These are phyloP conservation scores for Volvox reticuliferus DNA, from an alignment of 139 green algal genomes.

Conservation along the genomic window DNA sequence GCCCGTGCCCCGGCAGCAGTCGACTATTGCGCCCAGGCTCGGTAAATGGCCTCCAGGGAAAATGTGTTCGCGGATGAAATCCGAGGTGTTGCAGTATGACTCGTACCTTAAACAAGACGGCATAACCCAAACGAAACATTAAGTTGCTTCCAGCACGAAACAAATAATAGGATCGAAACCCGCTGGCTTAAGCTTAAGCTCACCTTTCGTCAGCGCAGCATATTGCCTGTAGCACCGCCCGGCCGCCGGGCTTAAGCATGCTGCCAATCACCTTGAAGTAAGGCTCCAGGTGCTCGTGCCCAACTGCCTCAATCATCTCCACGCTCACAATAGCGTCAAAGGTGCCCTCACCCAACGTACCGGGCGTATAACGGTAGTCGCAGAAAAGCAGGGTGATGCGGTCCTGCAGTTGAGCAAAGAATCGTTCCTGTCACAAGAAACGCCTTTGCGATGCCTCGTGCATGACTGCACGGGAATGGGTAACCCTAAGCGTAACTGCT, in stretches of 20 bases:
- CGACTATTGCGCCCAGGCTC: slow-evolving; percentile 84
- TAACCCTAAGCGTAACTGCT: no score
- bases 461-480: no score
- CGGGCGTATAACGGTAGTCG: slow-evolving; percentile 87
- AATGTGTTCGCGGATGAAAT: slow-evolving; percentile 99
- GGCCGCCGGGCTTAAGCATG: slow-evolving; percentile 85
- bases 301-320: slow-evolving; percentile 99
- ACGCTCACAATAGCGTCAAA: slow-evolving; percentile 92
- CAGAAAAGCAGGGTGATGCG: slow-evolving; percentile 89
- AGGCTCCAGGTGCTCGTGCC: slow-evolving; percentile 89
- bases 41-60: slow-evolving; percentile 94
- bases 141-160: no score
- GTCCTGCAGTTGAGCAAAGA: slow-evolving; percentile 56
- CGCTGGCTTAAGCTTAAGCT: not conserved
- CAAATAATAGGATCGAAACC: no score
- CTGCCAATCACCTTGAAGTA: slow-evolving; percentile 86
- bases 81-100: slow-evolving; percentile 86
- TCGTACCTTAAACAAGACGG: slow-evolving; percentile 77
- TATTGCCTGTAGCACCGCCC: slow-evolving; percentile 83
- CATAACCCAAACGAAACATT: no score
- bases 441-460: no score
- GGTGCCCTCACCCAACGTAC: slow-evolving; percentile 58
- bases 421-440: no score
- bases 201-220: slow-evolving; percentile 58
- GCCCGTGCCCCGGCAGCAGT: slow-evolving; percentile 73